Evolutionary conservation across 768 basidiomycete genomes (phyloP).

Genomic region (Rhizopogon vinicolor): DNA sequence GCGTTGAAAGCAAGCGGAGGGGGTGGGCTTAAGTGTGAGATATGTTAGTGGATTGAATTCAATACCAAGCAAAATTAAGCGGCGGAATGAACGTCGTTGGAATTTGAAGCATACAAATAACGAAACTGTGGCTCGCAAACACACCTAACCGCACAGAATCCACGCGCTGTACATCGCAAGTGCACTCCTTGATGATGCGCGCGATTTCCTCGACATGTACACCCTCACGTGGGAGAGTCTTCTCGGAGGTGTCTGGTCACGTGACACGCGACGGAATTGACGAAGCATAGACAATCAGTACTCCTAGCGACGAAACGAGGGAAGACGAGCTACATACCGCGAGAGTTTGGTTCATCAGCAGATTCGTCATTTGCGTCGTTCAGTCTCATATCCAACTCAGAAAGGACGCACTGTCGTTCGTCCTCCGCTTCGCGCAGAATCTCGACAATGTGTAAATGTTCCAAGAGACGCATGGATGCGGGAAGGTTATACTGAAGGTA

Average conservation of each 20-base stretch:
- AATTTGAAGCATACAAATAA: too few species aligned
- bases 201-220: slow-evolving; percentile 28
- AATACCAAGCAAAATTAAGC: background rate
- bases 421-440: slow-evolving; percentile 64
- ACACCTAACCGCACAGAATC: slow-evolving; percentile 1
- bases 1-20: slow-evolving; percentile 48
- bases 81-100: background rate
- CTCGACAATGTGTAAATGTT: slow-evolving; percentile 67
- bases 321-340: slow-evolving; percentile 4
- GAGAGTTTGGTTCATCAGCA: background rate
- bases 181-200: background rate
- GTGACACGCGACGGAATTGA: slow-evolving; percentile 28
- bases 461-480: slow-evolving; percentile 67
- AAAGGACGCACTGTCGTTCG: slow-evolving; percentile 35
- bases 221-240: slow-evolving; percentile 20
- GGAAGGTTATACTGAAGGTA: slow-evolving; percentile 62
- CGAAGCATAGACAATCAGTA: background rate
- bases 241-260: slow-evolving; percentile 18
- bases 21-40: background rate
- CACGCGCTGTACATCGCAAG: background rate
- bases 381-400: slow-evolving; percentile 18
- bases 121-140: background rate
- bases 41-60: background rate
- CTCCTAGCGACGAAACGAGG: too few species aligned
- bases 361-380: background rate